These are phyloP conservation scores for Trichoderma oligosporum DNA, from an alignment of 2,329 filamentous ascomycete genomes.

Conservation along the genomic window DNA sequence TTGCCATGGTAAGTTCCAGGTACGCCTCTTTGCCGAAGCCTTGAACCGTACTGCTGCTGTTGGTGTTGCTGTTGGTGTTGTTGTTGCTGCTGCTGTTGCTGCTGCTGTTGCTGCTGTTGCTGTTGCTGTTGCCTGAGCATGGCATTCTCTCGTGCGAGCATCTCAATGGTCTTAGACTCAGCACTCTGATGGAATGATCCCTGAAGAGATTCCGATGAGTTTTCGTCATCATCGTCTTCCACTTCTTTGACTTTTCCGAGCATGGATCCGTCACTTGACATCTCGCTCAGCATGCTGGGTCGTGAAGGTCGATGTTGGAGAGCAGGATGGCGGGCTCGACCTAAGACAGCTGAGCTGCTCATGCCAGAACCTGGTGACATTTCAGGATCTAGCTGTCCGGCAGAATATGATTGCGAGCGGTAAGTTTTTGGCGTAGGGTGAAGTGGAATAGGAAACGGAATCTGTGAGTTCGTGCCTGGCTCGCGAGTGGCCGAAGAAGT, in stretches of 20 bases:
- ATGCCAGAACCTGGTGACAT: slow-evolving; percentile 37
- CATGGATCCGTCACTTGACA: slow-evolving; percentile 60
- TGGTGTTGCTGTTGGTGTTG: slow-evolving; percentile 44
- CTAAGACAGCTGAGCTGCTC: slow-evolving; percentile 47
- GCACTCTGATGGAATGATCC: slow-evolving; percentile 51
- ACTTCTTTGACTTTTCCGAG: slow-evolving; percentile 68
- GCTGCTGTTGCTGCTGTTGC: slow-evolving; percentile 45
- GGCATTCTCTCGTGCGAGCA: slow-evolving; percentile 59
- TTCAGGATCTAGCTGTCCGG: slow-evolving; percentile 80
- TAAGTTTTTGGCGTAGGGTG: slow-evolving; percentile 91
- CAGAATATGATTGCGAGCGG: slow-evolving; percentile 93
- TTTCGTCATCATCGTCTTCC: slow-evolving; percentile 63
- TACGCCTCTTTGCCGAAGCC: slow-evolving; percentile 56
- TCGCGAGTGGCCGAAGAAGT: slow-evolving; percentile 51
- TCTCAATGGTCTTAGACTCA: slow-evolving; percentile 61
- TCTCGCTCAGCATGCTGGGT: slow-evolving; percentile 71
- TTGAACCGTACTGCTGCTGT: slow-evolving; percentile 49
- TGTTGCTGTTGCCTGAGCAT: slow-evolving; percentile 53
- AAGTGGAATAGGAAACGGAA: slow-evolving; percentile 82
- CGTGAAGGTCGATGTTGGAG: slow-evolving; percentile 79
- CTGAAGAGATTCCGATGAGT: slow-evolving; percentile 46
- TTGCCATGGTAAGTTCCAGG: slow-evolving; percentile 55
- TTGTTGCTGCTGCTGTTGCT: slow-evolving; percentile 50
- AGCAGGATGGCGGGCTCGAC: slow-evolving; percentile 59
- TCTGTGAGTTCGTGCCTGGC: slow-evolving; percentile 57